A percentile compares a stretch with the other conserved stretches of the same genome.
These are phyloP conservation scores for Hemileccinum hortonii DNA, from an alignment of 1,284 basidiomycete species.

Conservation along the genomic window DNA sequence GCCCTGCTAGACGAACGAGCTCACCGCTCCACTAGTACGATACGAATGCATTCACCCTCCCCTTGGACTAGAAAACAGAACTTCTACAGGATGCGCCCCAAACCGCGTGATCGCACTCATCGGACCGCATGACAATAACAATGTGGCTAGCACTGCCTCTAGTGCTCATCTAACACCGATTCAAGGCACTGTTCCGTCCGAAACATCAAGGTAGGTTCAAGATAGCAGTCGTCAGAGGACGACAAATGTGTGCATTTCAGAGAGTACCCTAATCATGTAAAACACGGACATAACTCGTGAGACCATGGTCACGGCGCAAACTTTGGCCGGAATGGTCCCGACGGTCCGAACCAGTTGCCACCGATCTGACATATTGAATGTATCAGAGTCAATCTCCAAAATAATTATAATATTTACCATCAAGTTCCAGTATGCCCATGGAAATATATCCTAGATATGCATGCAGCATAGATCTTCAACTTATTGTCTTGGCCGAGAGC, in stretches of 20 bases:
- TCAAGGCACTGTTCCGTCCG: constrained; percentile 18
- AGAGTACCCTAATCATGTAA: neutral
- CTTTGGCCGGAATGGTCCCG: constrained; percentile 44
- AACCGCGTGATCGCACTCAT: neutral
- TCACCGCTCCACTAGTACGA: too few relatives aligned
- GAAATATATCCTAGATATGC: constrained; percentile 71
- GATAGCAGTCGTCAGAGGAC: neutral
- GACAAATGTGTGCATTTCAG: constrained; percentile 12
- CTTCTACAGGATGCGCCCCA: too few relatives aligned
- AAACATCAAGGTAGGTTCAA: constrained; percentile 3
- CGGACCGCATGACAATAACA: constrained; percentile 3
- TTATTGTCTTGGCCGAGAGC: neutral
- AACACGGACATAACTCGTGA: neutral
- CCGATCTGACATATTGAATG: neutral
- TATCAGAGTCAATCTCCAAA: neutral
- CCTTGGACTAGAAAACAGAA: too few relatives aligned
- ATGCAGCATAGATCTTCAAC: neutral
- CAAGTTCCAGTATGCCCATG: constrained; percentile 68
- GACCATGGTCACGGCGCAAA: constrained; percentile 21
- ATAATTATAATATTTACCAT: constrained; percentile 40
- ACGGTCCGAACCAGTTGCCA: constrained; percentile 51
- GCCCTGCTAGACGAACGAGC: too few relatives aligned
- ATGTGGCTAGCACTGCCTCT: neutral
- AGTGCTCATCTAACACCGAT: neutral
- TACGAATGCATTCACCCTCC: too few relatives aligned